Evolutionary conservation across 164 flowering plant genomes (phyloP), one percentile per base, ranked within the genome.

Genomic region (Nelumbo lutea): DNA sequence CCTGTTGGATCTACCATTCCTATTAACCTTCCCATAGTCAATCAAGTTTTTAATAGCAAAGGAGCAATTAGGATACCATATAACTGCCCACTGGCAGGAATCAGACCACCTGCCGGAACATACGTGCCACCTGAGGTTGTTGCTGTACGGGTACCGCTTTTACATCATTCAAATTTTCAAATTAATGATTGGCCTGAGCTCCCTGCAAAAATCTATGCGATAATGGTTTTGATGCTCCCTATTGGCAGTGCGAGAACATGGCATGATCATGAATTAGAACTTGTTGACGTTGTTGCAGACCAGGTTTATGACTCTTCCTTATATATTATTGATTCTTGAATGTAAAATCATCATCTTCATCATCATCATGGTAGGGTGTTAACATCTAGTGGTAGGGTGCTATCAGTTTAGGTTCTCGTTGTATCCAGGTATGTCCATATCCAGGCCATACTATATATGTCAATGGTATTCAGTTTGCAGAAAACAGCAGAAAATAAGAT

Each of bases 241-340:
- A 63, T 81, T 4, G 84, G 81, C 64, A 78, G 88, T 60, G 83
- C 82, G 9, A 79, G 91, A 72, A 82, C 79, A 71, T 90, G 92
- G 89, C 84, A 84, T 42, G 84, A 79, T 38, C 88, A 88, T 80
- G 96, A 90, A 68, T 64, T 90, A 80, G 96, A 90, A 73, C 87
- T 90, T n/a, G 85, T 90, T 42, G 91, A 90, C 67, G 93, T 88
- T 68, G 93, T 90, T 70, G 88, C 90, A 3, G 91, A 90, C 72
- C 96, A 90, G 95, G 95, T 89, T 66, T 7, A 53, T 42, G 11
- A 4, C 9, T 10, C 15, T 65, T 47, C 13, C n/a, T 27, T 0
- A 27, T 27, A 27, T 27, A 27, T 27, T 27, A 27, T 27, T 27
- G 27, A 27, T 27, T 27, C 27, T 27, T 27, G 27, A 27, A 27